Base-by-base conservation (phyloP, 805 yeast species). In the Starmerella sirachaensis region DNA sequence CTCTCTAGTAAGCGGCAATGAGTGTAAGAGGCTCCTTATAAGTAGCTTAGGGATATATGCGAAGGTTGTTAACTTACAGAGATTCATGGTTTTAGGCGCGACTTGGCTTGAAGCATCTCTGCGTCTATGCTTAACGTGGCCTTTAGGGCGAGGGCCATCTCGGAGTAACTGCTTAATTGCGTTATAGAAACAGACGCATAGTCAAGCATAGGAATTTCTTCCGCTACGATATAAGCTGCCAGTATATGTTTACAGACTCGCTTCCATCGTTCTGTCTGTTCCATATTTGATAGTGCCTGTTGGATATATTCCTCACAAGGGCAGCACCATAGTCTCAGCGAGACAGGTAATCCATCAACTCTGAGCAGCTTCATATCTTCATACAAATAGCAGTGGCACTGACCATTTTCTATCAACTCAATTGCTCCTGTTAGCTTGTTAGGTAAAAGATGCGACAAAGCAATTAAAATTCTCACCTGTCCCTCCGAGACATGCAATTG, bases 371-470 rank as follows among this genome's bases (percentile, higher is more conserved):
- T 14, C 4, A 30, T 30, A 5, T 22, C 18, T 3, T 23, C 24
- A 19, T 18, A 31, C 2, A 18, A 19, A 18, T 30, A 32, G 8
- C 14, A 11, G 1, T 7, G 13, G 37, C 49, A 46, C 5, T 23
- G 33, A 20, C 41, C 40, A 3, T 17, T 12, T 29, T 51, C 55
- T 7, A 53, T 34, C 12, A 40, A 30, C 6, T 43, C 46, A 20
- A 53, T 11, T 8, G 54, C 56, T n/a, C 20, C 34, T 2, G 40
- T 31, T n/a, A 53, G 35, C 14, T 25, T 17, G 6, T 37, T 28
- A 1, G 55, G 55, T 18, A 49, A 45, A 8, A 51, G 18, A 26
- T 42, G 41, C 13, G 36, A 29, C 29, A 53, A 40, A 6, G 46
- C 37, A 7, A 48, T 50, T 11, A 53, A 27, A 10, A 25, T 16